A percentile compares a stretch with the other conserved stretches of the same genome.
Evolutionary conservation across 1,284 basidiomycete genomes (phyloP).

Genomic region (Ustilago tritici): DNA sequence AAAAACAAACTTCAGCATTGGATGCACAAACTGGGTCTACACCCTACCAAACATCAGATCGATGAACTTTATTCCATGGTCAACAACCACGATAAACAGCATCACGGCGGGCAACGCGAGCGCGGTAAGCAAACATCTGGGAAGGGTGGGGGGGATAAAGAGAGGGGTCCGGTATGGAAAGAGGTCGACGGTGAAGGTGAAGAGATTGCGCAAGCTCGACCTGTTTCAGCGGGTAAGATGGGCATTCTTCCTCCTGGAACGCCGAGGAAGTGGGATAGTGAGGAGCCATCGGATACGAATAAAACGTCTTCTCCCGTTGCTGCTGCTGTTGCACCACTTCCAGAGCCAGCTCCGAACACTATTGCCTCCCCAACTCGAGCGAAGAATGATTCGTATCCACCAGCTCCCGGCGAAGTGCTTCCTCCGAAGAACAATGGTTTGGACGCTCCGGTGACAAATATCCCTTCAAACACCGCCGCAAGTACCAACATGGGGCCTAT

Average conservation of each 20-base stretch:
- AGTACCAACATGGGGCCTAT: too few relatives aligned
- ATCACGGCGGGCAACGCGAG: too few relatives aligned
- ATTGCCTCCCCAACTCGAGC: background rate
- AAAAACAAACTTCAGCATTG: conserved; percentile 5
- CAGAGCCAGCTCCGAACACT: background rate
- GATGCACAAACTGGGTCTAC: conserved; percentile 23
- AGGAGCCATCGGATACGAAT: background rate
- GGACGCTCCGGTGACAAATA: background rate
- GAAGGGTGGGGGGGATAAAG: background rate
- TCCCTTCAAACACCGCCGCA: background rate
- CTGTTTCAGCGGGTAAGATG: background rate
- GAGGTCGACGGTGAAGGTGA: background rate
- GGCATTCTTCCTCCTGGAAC: conserved; percentile 19
- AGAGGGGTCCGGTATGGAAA: background rate
- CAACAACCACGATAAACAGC: background rate
- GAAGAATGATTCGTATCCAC: background rate
- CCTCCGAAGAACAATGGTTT: background rate
- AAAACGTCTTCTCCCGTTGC: conserved; percentile 1
- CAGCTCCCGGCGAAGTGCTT: background rate
- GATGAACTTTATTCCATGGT: conserved; percentile 4
- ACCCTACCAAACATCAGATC: conserved; percentile 12
- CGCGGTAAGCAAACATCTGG: too few relatives aligned
- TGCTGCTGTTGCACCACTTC: conserved; percentile 19
- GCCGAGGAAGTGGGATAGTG: background rate
- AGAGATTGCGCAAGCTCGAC: background rate